Evolutionary conservation across 306 rosid species (phyloP).

Genomic region (Citrullus colocynthis): DNA sequence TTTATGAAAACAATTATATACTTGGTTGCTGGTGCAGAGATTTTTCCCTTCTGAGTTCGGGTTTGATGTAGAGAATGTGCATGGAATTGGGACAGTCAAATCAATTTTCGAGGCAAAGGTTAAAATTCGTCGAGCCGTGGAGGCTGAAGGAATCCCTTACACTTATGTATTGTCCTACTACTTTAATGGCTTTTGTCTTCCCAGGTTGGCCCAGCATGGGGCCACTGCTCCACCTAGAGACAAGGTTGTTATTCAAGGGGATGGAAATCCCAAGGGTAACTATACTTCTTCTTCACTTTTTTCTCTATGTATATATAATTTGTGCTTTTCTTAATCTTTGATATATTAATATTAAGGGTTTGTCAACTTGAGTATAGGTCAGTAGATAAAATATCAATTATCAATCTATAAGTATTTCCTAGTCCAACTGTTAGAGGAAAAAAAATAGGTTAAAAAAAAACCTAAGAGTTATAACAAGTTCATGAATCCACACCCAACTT

Average conservation of each 20-base stretch:
- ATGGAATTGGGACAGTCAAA: not conserved
- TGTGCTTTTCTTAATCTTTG: not conserved
- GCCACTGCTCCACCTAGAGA: not conserved
- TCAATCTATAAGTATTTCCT: too few relatives aligned
- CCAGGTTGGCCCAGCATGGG: not conserved
- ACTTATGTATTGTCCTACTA: not conserved
- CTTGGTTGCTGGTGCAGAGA: not conserved
- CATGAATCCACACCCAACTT: too few relatives aligned
- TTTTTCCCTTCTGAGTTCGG: not conserved
- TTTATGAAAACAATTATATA: too few relatives aligned
- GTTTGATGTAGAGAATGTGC: not conserved
- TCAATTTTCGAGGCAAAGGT: not conserved
- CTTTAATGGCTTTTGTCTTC: not conserved
- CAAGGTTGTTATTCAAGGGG: not conserved
- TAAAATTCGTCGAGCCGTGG: not conserved
- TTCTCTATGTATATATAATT: not conserved
- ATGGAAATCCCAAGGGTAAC: conserved; percentile 6
- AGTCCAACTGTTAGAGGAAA: too few relatives aligned
- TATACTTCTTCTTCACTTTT: not conserved
- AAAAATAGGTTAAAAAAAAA: too few relatives aligned
- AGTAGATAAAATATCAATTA: too few relatives aligned
- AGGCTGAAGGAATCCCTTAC: not conserved
- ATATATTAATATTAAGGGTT: not conserved
- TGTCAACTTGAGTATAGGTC: too few relatives aligned
- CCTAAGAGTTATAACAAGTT: too few relatives aligned